A percentile compares a stretch with the other conserved stretches of the same genome.
These are phyloP conservation scores for Curvularia verruculosa DNA, from an alignment of 2,329 filamentous ascomycete genomes.

Conservation along the genomic window DNA sequence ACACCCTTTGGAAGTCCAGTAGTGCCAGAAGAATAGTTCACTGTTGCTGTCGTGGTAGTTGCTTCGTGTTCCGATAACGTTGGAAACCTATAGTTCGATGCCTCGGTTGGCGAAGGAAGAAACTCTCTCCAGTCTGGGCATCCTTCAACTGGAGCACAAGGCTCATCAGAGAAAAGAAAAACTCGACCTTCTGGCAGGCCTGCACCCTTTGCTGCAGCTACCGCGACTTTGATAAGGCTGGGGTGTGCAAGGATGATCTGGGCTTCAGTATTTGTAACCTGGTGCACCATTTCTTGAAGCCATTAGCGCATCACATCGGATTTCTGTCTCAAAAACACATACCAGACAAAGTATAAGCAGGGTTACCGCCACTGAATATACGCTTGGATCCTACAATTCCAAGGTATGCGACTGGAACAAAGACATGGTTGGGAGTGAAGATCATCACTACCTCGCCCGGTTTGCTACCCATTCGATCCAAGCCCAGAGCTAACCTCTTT, in stretches of 20 bases:
- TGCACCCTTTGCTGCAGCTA: slow-evolving; percentile 37
- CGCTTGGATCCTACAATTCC: slow-evolving; percentile 59
- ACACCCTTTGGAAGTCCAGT: slow-evolving; percentile 61
- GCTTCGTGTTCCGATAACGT: slow-evolving; percentile 35
- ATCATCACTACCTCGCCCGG: slow-evolving; percentile 60
- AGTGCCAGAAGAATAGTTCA: slow-evolving; percentile 61
- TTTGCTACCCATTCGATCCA: slow-evolving; percentile 54
- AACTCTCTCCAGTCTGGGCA: slow-evolving; percentile 43
- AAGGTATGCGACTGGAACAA: slow-evolving; percentile 59
- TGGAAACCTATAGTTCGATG: slow-evolving; percentile 35
- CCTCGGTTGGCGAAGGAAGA: slow-evolving; percentile 36
- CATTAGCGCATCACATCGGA: slow-evolving; percentile 10
- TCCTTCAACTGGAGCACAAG: slow-evolving; percentile 30
- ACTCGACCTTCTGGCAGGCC: slow-evolving; percentile 39
- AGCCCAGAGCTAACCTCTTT: slow-evolving; percentile 55
- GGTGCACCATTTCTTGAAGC: slow-evolving; percentile 41
- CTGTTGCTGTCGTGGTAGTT: slow-evolving; percentile 48
- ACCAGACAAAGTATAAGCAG: slow-evolving; percentile 58
- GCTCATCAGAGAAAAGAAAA: slow-evolving; percentile 43
- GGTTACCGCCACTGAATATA: slow-evolving; percentile 62
- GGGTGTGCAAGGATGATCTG: slow-evolving; percentile 43
- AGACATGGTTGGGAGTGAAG: slow-evolving; percentile 61
- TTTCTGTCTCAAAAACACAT: slow-evolving; percentile 16
- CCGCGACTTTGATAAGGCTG: slow-evolving; percentile 33
- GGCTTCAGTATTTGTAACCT: slow-evolving; percentile 44